A percentile compares a stretch with the other conserved stretches of the same genome.
Conservation (phyloP, 1,284 basidiomycete genomes). For the Pyrrhoderma noxium region DNA sequence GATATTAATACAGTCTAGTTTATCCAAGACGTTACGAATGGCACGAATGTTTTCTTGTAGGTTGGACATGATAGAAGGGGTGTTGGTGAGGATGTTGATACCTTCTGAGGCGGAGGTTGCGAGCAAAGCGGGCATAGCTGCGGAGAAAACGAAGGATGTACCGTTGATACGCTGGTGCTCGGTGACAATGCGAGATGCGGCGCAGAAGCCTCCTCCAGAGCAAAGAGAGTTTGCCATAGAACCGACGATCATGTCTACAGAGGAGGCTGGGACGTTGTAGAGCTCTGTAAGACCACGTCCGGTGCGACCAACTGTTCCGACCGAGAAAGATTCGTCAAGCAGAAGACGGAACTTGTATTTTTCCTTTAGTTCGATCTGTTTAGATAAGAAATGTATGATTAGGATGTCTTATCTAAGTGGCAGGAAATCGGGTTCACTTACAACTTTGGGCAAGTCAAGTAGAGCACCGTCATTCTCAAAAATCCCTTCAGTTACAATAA, state of each 20-base stretch:
- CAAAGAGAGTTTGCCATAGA: slow-evolving; percentile 83
- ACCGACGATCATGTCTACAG: slow-evolving; percentile 79
- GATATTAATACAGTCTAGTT: slow-evolving; percentile 74
- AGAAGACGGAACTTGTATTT: slow-evolving; percentile 96
- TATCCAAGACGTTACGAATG: slow-evolving; percentile 73
- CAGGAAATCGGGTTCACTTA: slow-evolving; percentile 33
- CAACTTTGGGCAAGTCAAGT: slow-evolving; percentile 85
- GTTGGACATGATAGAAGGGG: slow-evolving; percentile 65
- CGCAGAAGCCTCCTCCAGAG: slow-evolving; percentile 92
- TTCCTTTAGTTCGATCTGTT: slow-evolving; percentile 84
- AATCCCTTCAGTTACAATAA: slow-evolving; percentile 96
- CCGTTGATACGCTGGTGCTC: slow-evolving; percentile 98
- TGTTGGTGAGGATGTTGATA: slow-evolving; percentile 68
- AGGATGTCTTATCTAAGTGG: neutral
- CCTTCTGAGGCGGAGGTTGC: slow-evolving; percentile 83
- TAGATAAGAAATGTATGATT: slow-evolving; percentile 2
- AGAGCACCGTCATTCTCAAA: slow-evolving; percentile 94
- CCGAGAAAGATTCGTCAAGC: slow-evolving; percentile 90
- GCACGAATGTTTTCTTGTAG: slow-evolving; percentile 79
- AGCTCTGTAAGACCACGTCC: slow-evolving; percentile 93
- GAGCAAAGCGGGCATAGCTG: slow-evolving; percentile 86
- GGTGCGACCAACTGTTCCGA: slow-evolving; percentile 88
- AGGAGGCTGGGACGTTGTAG: slow-evolving; percentile 78
- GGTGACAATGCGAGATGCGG: slow-evolving; percentile 77
- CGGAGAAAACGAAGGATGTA: slow-evolving; percentile 93